Percentiles rank a stretch among this genome's conserved stretches.
Conservation (phyloP, 257 asterid genomes). For the Craterostigma plantagineum region DNA sequence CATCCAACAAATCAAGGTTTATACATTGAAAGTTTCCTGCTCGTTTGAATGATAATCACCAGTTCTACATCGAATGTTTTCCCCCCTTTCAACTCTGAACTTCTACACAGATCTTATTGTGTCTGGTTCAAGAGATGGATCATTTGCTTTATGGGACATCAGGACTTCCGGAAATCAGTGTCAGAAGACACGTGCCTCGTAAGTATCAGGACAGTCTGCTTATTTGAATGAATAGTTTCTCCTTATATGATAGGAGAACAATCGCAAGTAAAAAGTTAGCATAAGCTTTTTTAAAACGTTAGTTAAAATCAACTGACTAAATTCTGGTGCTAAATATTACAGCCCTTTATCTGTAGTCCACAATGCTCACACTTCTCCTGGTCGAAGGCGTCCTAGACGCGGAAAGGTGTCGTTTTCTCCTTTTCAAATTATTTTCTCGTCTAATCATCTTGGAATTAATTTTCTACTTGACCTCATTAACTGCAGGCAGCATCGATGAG, state of each 20-base stretch:
- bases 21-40: not conserved
- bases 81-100: no score
- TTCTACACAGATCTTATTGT: constrained; percentile 39
- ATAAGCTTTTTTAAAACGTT: no score
- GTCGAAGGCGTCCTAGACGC: constrained; percentile 39
- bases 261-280: no score
- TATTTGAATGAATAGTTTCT: no score
- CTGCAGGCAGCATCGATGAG: constrained; percentile 58
- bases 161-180: constrained; percentile 25
- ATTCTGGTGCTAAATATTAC: constrained; percentile 2
- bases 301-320: no score
- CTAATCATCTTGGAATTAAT: constrained; percentile 6
- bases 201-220: no score
- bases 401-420: constrained; percentile 38
- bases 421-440: not conserved
- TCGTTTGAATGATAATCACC: no score
- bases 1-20: constrained; percentile 81
- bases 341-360: constrained; percentile 50
- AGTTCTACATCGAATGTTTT: no score
- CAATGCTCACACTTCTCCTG: constrained; percentile 51
- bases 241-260: no score
- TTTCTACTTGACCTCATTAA: constrained; percentile 2
- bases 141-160: constrained; percentile 86
- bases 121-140: constrained; percentile 91
- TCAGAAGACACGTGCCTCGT: no score